phyloP scores from a whole-genome alignment of 2,329 filamentous ascomycete species.

The Penicillium sp. region DNA sequence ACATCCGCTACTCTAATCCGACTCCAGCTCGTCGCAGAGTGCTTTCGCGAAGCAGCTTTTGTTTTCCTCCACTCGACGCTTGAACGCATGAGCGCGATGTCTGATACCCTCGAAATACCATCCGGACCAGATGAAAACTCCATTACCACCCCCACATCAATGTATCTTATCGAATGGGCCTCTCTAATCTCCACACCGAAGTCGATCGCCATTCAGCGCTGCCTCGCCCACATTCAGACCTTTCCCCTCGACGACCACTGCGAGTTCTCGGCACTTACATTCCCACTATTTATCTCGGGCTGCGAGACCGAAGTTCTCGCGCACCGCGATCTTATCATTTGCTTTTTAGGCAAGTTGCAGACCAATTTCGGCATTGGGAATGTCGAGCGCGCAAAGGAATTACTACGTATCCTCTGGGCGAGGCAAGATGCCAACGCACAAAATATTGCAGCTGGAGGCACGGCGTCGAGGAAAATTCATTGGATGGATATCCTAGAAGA shows the following conservation, averaged over 20 bases:
- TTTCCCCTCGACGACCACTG: conserved; percentile 33
- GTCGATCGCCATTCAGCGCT: conserved; percentile 26
- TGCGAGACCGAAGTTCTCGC: conserved; percentile 27
- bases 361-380: conserved; percentile 38
- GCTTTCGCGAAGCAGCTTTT: conserved; percentile 38
- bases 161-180: conserved; percentile 3
- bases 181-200: conserved; percentile 29
- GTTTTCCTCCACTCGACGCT: conserved; percentile 39
- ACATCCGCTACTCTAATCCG: conserved; percentile 27
- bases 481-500: conserved; percentile 35
- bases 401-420: conserved; percentile 29
- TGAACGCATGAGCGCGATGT: conserved; percentile 23
- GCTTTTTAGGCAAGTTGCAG: conserved; percentile 30
- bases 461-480: conserved; percentile 18
- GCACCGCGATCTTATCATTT: conserved; percentile 26
- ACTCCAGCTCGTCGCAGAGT: conserved; percentile 37
- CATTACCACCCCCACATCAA: background rate
- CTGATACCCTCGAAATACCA: background rate
- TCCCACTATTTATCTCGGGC: conserved; percentile 38
- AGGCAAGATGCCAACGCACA: conserved; percentile 14
- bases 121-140: background rate
- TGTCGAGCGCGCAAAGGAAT: conserved; percentile 33
- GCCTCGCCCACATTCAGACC: conserved; percentile 25
- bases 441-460: background rate
- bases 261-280: conserved; percentile 39